A percentile compares a stretch with the other conserved stretches of the same genome.
Evolutionary conservation across 306 rosid genomes (phyloP).

Genomic region (Quercus aquifolioides): DNA sequence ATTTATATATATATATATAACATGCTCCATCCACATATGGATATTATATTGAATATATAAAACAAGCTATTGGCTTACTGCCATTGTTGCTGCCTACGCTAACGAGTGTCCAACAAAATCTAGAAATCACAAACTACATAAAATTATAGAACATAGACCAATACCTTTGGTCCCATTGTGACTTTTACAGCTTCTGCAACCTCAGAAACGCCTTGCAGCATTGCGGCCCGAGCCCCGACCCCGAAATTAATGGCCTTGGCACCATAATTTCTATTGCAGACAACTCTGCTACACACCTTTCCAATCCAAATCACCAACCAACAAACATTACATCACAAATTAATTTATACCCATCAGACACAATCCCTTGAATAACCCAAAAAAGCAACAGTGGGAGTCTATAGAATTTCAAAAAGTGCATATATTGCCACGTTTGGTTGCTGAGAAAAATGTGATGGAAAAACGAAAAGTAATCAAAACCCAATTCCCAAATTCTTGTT

Average conservation of each 20-base stretch:
- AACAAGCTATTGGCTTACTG: too few species aligned
- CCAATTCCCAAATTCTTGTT: neutral
- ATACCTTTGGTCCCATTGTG: conserved; percentile 98
- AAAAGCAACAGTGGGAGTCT: neutral
- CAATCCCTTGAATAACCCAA: neutral
- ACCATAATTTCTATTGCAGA: conserved; percentile 62
- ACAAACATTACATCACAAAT: neutral
- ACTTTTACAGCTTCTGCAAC: conserved; percentile 98
- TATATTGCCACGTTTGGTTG: neutral
- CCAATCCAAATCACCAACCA: conserved; percentile 7
- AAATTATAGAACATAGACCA: neutral
- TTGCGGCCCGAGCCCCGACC: conserved; percentile 82
- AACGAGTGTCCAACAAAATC: neutral
- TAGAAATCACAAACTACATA: neutral
- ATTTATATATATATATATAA: too few species aligned
- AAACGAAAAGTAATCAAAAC: neutral
- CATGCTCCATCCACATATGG: too few species aligned
- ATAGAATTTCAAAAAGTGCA: neutral
- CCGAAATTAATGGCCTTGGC: conserved; percentile 84
- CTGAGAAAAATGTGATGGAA: neutral
- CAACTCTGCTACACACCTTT: conserved; percentile 44
- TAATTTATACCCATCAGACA: neutral
- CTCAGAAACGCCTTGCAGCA: conserved; percentile 83
- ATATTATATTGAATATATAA: too few species aligned
- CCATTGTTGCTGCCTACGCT: neutral